Base-by-base conservation (phyloP, 495 filamentous ascomycete species). In the Aeminium ludgeri region DNA sequence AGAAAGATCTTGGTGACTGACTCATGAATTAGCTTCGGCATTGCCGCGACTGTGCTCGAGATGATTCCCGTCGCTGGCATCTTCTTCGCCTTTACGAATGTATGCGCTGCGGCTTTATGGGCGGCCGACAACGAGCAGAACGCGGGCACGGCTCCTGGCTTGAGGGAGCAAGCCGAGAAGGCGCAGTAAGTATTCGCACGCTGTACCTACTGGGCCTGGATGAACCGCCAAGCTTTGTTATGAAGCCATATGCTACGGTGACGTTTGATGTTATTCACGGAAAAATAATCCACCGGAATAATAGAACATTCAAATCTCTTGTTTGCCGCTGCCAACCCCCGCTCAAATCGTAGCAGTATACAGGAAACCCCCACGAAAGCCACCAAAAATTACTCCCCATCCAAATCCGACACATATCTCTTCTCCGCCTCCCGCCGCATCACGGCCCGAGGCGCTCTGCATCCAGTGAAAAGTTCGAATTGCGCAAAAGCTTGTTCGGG, bases 101-200 rank as follows among this genome's bases (percentile, higher is more conserved):
- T 81, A 8, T 82, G 87, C 36, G 89, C 87, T 0, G 89, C 89
- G 18, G 89, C 86, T 15, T 64, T 97, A 20, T 97, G 85, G 85
- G 86, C 89, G 16, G 78, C 83, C 6, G 87, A 95, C 62, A 70
- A 95, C 40, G 89, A 96, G 60, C 67, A 70, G 44, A 45, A 65
- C 62, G 33, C 59, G 38, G 64, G 60, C 25, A 76, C 70, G 8
- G 68, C 68, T 15, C 69, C 72, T 1, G 63, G 55, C 4, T 51
- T 77, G 39, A 62, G 62, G 36, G 70, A 72, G 34, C 55, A 69
- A 41, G 66, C 64, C 12, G 70, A 67, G 55, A 73, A 71, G 47
- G 66, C 64, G 20, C 61, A 74, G 32, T 50, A 38, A 30, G 31
- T 7, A 30, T n/a, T 30, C 28, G n/a, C n/a, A n/a, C n/a, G n/a